Conservation (phyloP, 2,329 filamentous ascomycete genomes). For the Mollisiaceae sp. region DNA sequence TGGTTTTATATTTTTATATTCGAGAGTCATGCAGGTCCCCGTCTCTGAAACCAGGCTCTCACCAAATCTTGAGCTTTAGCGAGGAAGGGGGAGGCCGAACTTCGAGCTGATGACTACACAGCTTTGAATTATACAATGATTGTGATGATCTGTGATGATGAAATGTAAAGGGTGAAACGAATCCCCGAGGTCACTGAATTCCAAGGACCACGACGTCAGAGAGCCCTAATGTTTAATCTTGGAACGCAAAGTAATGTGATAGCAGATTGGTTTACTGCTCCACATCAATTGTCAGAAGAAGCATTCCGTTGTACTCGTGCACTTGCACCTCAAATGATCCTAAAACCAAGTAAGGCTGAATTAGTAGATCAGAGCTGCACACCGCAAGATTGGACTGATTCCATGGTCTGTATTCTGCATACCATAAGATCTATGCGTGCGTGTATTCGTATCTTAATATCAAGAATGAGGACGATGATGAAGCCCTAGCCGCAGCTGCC, state of each 20-base stretch:
- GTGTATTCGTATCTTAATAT: neutral
- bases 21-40: too few species aligned
- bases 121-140: too few species aligned
- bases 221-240: slow-evolving; percentile 61
- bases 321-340: neutral
- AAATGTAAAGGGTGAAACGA: slow-evolving; percentile 66
- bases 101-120: too few species aligned
- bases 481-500: neutral
- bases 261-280: slow-evolving; percentile 59
- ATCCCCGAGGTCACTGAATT: slow-evolving; percentile 56
- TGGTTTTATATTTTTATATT: too few species aligned
- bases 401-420: neutral
- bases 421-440: neutral
- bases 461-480: neutral
- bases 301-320: slow-evolving; percentile 45
- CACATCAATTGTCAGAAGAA: slow-evolving; percentile 56
- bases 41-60: too few species aligned
- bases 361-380: neutral
- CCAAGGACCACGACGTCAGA: slow-evolving; percentile 59
- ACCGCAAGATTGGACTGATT: neutral
- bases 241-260: slow-evolving; percentile 61
- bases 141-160: neutral
- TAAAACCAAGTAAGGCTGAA: neutral
- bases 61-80: too few species aligned
- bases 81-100: too few species aligned